Base-by-base conservation (phyloP, 345 rosid genomes). In the Cardamine occulta region DNA sequence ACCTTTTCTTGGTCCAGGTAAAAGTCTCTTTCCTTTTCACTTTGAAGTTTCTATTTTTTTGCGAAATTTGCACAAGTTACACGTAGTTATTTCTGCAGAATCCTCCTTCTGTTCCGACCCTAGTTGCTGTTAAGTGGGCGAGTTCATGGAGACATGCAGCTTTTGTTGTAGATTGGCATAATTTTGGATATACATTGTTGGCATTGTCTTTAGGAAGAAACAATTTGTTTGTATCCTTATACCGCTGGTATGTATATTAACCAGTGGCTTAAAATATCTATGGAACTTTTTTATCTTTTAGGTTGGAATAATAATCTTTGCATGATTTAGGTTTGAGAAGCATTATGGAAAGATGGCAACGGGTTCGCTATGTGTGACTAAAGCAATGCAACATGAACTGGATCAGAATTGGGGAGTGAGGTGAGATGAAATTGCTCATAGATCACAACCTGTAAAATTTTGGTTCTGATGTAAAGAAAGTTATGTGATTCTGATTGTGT, bases 341-440 rank as follows among this genome's bases (percentile, higher is more conserved):
- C 83, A 32, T 83, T 95, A 83, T 68, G 99, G 97, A 67, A 82
- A 84, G 78, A 89, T 90, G 96, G 99, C 97, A 42, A 70, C 89
- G 15, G 97, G 96, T 79, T 76, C 98, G 31, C 79, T 92, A 7
- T 95, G 99, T 73, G 99, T 92, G 64, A 95, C 97, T 18, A 84
- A 70, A 68, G 97, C 98, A 76, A 95, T 95, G 99, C 98, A 95
- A 81, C 97, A 91, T 81, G 99, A 95, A 70, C 81, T 95, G 81
- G 88, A 88, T 53, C 97, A 95, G 75, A 92, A 90, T 70, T 95
- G 97, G 99, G 98, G 90, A 83, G 91, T 95, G 61, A 89, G 82
- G 99, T 91, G 81, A 85, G 91, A 78, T 63, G 65, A 66, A 52
- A 75, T 1, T 61, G 19, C 78, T 70, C 73, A 63, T 70, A 18